These are phyloP conservation scores for Blastobotrys proliferans DNA, from an alignment of 1,139 yeast species.

Conservation along the genomic window DNA sequence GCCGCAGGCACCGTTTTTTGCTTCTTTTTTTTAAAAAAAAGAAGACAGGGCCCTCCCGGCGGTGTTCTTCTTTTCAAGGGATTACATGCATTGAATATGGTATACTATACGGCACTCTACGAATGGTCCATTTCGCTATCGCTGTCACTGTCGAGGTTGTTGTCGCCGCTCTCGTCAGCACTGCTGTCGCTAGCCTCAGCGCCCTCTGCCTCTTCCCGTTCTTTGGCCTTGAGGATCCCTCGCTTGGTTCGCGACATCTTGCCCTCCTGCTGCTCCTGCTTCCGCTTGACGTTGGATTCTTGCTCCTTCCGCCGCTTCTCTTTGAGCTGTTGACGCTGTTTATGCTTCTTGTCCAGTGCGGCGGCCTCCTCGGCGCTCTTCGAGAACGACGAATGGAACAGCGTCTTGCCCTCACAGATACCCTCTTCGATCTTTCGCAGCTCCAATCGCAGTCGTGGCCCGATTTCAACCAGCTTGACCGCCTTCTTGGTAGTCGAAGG, in stretches of 20 bases:
- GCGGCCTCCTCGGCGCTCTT: constrained; percentile 61
- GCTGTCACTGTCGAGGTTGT: constrained; percentile 7
- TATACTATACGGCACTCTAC: too few species aligned
- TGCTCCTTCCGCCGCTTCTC: constrained; percentile 74
- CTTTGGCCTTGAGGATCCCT: constrained; percentile 48
- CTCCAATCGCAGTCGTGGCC: constrained; percentile 79
- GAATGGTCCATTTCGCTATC: background rate
- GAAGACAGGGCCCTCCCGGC: too few species aligned
- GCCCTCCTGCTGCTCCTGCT: constrained; percentile 67
- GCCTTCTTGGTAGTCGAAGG: constrained; percentile 66
- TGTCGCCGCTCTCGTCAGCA: constrained; percentile 29
- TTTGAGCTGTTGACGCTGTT: constrained; percentile 56
- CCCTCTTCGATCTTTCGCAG: constrained; percentile 91
- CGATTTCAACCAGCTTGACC: constrained; percentile 85
- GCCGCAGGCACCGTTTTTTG: too few species aligned
- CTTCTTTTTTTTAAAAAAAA: too few species aligned
- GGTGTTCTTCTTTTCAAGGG: too few species aligned
- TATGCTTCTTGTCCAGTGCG: constrained; percentile 64
- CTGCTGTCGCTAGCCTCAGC: constrained; percentile 40
- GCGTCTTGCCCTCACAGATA: constrained; percentile 76
- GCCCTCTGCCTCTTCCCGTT: constrained; percentile 27
- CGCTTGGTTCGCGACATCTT: constrained; percentile 57
- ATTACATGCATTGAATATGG: too few species aligned
- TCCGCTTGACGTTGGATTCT: constrained; percentile 70
- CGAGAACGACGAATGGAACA: constrained; percentile 68